Evolutionary conservation across 2,329 filamentous ascomycete species (phyloP), one percentile per base, ranked within the genome.

Genomic region (Cercospora janseana): DNA sequence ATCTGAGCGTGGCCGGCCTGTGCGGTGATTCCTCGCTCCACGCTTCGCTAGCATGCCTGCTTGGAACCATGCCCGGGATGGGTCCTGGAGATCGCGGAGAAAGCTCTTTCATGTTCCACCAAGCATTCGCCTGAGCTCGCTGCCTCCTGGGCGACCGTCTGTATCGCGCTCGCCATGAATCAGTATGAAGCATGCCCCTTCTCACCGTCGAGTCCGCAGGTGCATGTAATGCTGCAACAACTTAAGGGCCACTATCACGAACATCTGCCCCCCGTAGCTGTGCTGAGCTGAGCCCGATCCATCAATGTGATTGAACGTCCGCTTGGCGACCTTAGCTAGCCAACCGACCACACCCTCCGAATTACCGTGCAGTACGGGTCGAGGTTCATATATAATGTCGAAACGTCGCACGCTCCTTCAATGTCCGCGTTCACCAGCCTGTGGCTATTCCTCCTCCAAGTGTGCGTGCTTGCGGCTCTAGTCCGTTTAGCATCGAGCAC

Each of bases 311-410:
- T 43, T 29, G 12, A 15, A 13, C 16, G 4, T 15, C 13, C 21
- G n/a, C 42, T 45, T 45, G 42, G 42, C n/a, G n/a, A n/a, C n/a
- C 42, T 23, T 45, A 32, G n/a, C 42, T 24, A 15, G 34, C 16
- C 42, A 45, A 45, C 41, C 27, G 16, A 45, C 41, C 34, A 20
- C 18, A 23, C 15, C 13, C 12, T 9, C 13, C 16, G 34, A 37
- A 2, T 8, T 12, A 20, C 21, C 21, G 41, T 29, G 16, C 12
- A 34, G 15, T 4, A 12, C 5, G 16, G 15, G 18, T n/a, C 3
- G 3, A 21, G 26, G 13, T 24, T 16, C 20, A 13, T 16, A 13
- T 29, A 34, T 24, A 18, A 45, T 45, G 29, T 34, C 27, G 16
- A 18, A 43, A 9, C n/a, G 12, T 9, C 31, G 13, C 28, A 20